These are phyloP conservation scores for Aspergillus arachidicola DNA, from an alignment of 2,329 filamentous ascomycete genomes.

Conservation along the genomic window DNA sequence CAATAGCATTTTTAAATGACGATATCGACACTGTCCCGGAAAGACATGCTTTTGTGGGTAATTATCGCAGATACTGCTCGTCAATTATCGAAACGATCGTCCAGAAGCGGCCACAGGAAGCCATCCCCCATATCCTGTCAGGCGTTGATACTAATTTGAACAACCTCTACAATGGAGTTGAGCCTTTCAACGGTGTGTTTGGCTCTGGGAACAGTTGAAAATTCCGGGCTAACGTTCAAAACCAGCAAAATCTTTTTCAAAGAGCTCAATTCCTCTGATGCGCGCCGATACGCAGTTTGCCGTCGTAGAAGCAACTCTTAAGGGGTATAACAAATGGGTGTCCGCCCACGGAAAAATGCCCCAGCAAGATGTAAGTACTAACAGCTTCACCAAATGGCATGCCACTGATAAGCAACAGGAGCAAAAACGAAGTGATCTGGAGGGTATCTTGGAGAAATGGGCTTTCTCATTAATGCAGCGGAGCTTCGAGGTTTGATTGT, in stretches of 20 bases:
- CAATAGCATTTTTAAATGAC: conserved; percentile 80
- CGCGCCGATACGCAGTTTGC: conserved; percentile 87
- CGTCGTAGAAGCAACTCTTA: conserved; percentile 83
- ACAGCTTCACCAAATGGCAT: not conserved
- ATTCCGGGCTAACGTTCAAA: not conserved
- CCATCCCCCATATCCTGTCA: conserved; percentile 81
- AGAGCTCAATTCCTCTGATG: conserved; percentile 53
- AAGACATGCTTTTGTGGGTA: conserved; percentile 90
- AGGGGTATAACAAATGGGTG: conserved; percentile 85
- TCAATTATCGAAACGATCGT: conserved; percentile 87
- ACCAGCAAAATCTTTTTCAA: conserved; percentile 42
- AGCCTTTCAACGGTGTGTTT: conserved; percentile 65
- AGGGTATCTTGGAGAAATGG: conserved; percentile 45
- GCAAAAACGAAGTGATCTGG: conserved; percentile 41
- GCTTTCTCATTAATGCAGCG: conserved; percentile 43
- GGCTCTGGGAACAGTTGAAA: not conserved
- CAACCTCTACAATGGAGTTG: conserved; percentile 72
- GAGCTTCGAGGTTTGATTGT: conserved; percentile 38
- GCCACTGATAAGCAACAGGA: conserved; percentile 30
- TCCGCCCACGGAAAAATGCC: conserved; percentile 54
- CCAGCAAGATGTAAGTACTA: conserved; percentile 47
- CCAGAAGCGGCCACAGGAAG: conserved; percentile 77
- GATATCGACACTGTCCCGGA: conserved; percentile 96
- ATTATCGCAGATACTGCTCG: conserved; percentile 88
- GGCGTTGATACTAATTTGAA: conserved; percentile 74